Base-by-base conservation (phyloP, 176 grass and related monocot genomes). In the Saccharum officinarum region DNA sequence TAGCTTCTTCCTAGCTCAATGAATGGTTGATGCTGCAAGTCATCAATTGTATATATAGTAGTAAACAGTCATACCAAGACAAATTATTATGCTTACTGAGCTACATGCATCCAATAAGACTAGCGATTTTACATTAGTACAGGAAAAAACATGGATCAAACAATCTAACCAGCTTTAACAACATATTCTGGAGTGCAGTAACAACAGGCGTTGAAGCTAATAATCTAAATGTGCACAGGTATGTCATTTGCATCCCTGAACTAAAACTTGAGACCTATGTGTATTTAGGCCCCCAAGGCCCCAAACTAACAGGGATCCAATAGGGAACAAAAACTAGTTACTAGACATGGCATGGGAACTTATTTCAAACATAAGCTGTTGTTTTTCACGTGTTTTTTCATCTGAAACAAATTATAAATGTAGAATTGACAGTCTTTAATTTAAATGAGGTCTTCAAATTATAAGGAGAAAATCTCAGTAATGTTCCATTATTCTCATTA, bases 1-100 rank as follows among this genome's bases (percentile, higher is more conserved):
- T 82, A 61, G 31, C 28, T 57, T 85, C 36, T 57, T 78, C 17
- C 65, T 62, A 85, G 71, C 25, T 67, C 26, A 75, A 67, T 26
- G 6, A 89, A 75, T 31, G 20, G 59, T 36, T 69, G 44, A 75
- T 60, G 67, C 50, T 74, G 28, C n/a, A 73, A 49, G 26, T 5
- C 23, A 44, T 20, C 38, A 42, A 22, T n/a, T 50, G 22, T 60
- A n/a, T n/a, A 22, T 18, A 74, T 42, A 60, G 28, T 47, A 36
- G 13, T 77, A 49, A 40, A 78, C 31, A 46, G 34, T 26, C 34
- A 59, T 63, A 86, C 3, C 13, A 71, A 71, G 28, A 61, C 16
- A 82, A 73, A 20, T 71, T 30, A 73, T 5, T 57, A 60, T 15
- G 36, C 50, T 73, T 9, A 41, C 2, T 57, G 38, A 68, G 62